Evolutionary conservation across 805 yeast species (phyloP).

Genomic region (Candida chilensis): DNA sequence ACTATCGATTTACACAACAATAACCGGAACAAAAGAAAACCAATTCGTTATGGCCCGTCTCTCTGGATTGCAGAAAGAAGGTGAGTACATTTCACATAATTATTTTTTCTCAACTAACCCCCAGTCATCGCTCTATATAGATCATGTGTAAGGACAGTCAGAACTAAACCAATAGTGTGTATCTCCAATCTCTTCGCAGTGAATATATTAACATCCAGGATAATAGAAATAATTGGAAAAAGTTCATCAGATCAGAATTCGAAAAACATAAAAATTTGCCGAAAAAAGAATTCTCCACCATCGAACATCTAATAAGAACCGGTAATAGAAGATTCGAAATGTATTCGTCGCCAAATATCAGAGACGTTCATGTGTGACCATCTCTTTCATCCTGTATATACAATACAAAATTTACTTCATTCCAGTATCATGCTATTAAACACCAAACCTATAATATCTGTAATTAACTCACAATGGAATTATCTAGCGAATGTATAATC

Average conservation of each 20-base stretch:
- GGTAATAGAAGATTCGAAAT: conserved; percentile 69
- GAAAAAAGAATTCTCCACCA: conserved; percentile 74
- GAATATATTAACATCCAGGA: conserved; percentile 8
- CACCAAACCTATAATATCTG: no score
- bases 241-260: conserved; percentile 55
- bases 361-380: conserved; percentile 61
- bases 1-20: no score
- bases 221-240: conserved; percentile 17
- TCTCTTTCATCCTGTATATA: no score
- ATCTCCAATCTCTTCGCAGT: conserved; percentile 1
- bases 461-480: no score
- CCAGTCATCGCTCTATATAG: conserved; percentile 37
- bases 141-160: conserved; percentile 32
- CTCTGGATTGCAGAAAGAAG: conserved; percentile 33
- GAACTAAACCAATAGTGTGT: conserved; percentile 33
- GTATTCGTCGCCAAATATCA: conserved; percentile 63
- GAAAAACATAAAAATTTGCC: conserved; percentile 44
- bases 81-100: neutral
- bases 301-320: conserved; percentile 73
- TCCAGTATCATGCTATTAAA: no score
- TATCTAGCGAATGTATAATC: no score
- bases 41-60: conserved; percentile 28
- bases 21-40: no score
- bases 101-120: no score
- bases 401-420: no score